Evolutionary conservation across 306 rosid genomes (phyloP), one percentile per base, ranked within the genome.

Genomic region (Pyrus communis): DNA sequence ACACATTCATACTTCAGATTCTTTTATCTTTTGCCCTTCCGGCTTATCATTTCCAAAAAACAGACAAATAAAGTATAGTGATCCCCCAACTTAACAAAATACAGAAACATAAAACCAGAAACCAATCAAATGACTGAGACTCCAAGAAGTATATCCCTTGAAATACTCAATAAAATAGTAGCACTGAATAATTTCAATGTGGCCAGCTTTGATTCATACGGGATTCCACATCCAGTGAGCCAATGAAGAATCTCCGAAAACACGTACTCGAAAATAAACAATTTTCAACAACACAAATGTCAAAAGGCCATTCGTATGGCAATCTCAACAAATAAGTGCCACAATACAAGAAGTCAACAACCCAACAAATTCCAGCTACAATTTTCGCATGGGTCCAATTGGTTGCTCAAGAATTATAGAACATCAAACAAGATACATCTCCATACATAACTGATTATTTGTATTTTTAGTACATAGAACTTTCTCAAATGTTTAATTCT

Each of bases 61-160:
- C 45, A 25, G 61, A 69, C 69, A 74, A 43, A 21, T 43, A 64
- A 61, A 42, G 42, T 38, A 61, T 23, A 35, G 35, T 7, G 21
- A 43, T 18, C 58, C 28, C 66, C 45, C 69, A 73, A 27, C 69
- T 42, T 27, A 74, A 74, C 78, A 42, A 45, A 28, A 60, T 43
- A 35, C 60, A 43, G 45, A 62, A 45, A 33, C 65, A 43, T 19
- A 27, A 61, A 23, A 60, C 43, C 2, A 61, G 43, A 74, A 42
- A 31, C 31, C 60, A 62, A 74, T 62, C 70, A 61, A 43, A 61
- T 19, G 61, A 74, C 69, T 27, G 45, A 19, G 77, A 74, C 46
- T 28, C 30, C 70, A 27, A 74, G 59, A 62, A 19, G 77, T 21
- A 38, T 9, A 54, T 12, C 10, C 75, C 15, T 35, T n/a, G 66